phyloP scores from a whole-genome alignment of 192 early-diverging fungal species.

The Coemansia sp. region DNA sequence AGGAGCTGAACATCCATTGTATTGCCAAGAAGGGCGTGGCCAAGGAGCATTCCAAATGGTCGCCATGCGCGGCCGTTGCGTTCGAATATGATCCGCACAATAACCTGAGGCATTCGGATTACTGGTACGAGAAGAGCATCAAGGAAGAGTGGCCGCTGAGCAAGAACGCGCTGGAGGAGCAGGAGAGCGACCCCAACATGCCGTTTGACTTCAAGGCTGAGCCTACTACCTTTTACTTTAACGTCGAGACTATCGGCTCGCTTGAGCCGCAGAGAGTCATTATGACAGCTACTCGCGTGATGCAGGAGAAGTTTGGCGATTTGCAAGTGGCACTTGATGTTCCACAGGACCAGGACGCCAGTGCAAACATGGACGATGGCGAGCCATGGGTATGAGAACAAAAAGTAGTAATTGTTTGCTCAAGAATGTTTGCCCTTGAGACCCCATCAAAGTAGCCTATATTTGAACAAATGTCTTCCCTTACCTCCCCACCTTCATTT shows the following conservation, averaged over 20 bases:
- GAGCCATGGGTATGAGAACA: slow-evolving; percentile 37
- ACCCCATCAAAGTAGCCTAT: not conserved
- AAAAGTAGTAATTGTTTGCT: not conserved
- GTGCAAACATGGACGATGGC: slow-evolving; percentile 42
- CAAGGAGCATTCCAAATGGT: slow-evolving; percentile 99
- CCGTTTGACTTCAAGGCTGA: slow-evolving; percentile 79
- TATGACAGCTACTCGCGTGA: slow-evolving; percentile 63
- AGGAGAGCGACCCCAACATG: slow-evolving; percentile 34
- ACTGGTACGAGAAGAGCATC: slow-evolving; percentile 88
- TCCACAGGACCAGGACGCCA: slow-evolving; percentile 39
- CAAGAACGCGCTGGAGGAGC: slow-evolving; percentile 65
- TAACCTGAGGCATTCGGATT: slow-evolving; percentile 81
- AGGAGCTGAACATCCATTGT: slow-evolving; percentile 86
- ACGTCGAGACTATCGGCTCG: slow-evolving; percentile 76
- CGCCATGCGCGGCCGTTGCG: slow-evolving; percentile 79
- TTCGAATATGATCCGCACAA: slow-evolving; percentile 99
- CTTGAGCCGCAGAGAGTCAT: slow-evolving; percentile 73
- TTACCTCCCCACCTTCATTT: not conserved
- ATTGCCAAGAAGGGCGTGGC: slow-evolving; percentile 96
- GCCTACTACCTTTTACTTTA: slow-evolving; percentile 75
- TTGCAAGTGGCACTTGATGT: slow-evolving; percentile 65
- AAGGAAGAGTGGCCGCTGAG: slow-evolving; percentile 81
- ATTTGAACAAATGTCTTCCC: not conserved
- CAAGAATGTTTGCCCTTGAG: not conserved
- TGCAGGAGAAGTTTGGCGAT: slow-evolving; percentile 72